Evolutionary conservation across 768 basidiomycete species (phyloP).

Genomic region (Gymnopilus junonius): DNA sequence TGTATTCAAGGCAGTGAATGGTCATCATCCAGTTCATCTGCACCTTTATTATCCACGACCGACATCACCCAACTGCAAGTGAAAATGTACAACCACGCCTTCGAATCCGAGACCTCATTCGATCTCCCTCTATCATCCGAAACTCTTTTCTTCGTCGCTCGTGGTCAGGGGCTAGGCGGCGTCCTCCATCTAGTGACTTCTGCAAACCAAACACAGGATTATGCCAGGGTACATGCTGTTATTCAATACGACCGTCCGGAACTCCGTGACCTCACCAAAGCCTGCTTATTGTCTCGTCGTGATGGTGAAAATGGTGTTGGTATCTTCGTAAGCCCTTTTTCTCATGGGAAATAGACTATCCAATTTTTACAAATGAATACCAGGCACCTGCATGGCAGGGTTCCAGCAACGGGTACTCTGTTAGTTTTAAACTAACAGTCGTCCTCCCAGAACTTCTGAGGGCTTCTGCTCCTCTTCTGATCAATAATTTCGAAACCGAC

Average conservation of each 20-base stretch:
- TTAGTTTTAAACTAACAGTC: conserved; percentile 22
- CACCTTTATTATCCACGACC: neutral
- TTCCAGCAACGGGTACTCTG: neutral
- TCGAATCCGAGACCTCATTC: conserved; percentile 17
- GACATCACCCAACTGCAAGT: neutral
- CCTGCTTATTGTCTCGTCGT: conserved; percentile 28
- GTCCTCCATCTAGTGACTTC: conserved; percentile 21
- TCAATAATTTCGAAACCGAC: conserved; percentile 49
- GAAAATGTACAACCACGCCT: neutral
- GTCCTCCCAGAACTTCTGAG: conserved; percentile 8
- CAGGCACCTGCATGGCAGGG: conserved; percentile 18
- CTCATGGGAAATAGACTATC: neutral
- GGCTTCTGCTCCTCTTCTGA: conserved; percentile 23
- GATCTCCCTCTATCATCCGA: conserved; percentile 32
- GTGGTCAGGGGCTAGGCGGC: conserved; percentile 27
- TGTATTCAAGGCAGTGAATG: conserved; percentile 4
- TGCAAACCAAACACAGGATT: conserved; percentile 1
- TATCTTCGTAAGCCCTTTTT: conserved; percentile 35
- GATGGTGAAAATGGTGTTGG: conserved; percentile 37
- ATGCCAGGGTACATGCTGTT: conserved; percentile 14
- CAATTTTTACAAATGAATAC: neutral
- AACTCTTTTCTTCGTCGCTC: conserved; percentile 33
- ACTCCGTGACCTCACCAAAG: conserved; percentile 26
- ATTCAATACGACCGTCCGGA: conserved; percentile 13
- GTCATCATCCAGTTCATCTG: neutral